Evolutionary conservation across 257 asterid species (phyloP), one percentile per base, ranked within the genome.

Genomic region (Cruciata laevipes): DNA sequence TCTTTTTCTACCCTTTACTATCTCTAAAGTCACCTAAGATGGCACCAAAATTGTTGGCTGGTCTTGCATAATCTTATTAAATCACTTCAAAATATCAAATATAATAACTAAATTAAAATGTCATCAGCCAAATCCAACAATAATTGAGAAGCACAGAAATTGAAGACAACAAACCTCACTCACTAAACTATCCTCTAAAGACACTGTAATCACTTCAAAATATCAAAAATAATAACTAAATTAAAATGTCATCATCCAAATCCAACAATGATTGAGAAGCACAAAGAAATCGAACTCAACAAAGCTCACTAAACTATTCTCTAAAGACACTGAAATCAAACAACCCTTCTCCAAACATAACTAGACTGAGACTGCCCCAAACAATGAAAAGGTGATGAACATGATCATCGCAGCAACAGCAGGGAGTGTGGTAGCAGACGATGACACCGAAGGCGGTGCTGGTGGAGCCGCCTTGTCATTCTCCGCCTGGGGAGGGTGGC

Each of bases 401-500:
- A 59, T 24, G 25, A 59, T 9, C 23, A 63, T n/a, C 17, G 3
- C 13, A 18, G 66, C 30, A 62, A 18, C 51, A 16, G 77, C 71
- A n/a, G 55, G 65, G 13, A 52, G 55, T 12, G 31, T 47, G 0
- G 65, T 13, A 47, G 82, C 49, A 3, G 75, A 66, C 55, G 55
- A 47, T 17, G 20, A n/a, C 20, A n/a, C n/a, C n/a, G 55, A 1
- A 16, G n/a, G 17, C 18, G 0, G 81, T 4, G n/a, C 14, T 12
- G 0, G 81, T 5, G 4, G 80, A 21, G 55, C 55, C 7, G 51
- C 16, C 20, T 20, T 52, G 30, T 79, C 80, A 32, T 71, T 65
- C 31, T 77, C 33, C 9, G 61, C 17, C 7, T 67, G 84, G 24
- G 85, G 73, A 10, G 83, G 85, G 55, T 47, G 55, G 18, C 72